A percentile compares a stretch with the other conserved stretches of the same genome.
Evolutionary conservation across 805 yeast species (phyloP).

Genomic region (Candida tallmaniae): DNA sequence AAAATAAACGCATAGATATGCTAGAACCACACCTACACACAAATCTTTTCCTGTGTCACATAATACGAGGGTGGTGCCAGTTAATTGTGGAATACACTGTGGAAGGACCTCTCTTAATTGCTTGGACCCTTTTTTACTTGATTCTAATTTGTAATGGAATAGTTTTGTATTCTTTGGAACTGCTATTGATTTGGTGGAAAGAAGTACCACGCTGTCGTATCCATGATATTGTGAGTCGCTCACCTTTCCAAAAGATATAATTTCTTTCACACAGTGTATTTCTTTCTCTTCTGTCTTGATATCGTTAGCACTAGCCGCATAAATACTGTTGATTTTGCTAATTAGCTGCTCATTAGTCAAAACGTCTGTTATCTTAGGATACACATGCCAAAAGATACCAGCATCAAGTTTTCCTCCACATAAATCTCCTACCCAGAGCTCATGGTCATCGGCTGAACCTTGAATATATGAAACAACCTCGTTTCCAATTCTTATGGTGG

Average conservation of each 20-base stretch:
- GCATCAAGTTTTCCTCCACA: conserved; percentile 51
- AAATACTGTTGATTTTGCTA: conserved; percentile 13
- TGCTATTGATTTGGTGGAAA: too few relatives aligned
- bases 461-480: conserved; percentile 53
- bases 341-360: conserved; percentile 6
- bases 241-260: background rate
- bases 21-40: conserved; percentile 55
- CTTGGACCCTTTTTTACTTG: conserved; percentile 64
- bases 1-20: conserved; percentile 45
- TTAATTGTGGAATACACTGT: conserved; percentile 27
- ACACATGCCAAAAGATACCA: conserved; percentile 10
- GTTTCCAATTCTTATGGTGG: background rate
- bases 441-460: conserved; percentile 96
- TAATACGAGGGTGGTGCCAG: conserved; percentile 31
- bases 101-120: conserved; percentile 48
- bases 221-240: too few relatives aligned
- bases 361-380: background rate
- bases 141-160: conserved; percentile 17
- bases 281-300: background rate
- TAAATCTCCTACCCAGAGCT: conserved; percentile 56
- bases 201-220: too few relatives aligned
- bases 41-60: conserved; percentile 68
- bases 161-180: conserved; percentile 9
- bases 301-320: conserved; percentile 2
- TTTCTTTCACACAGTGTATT: background rate